A percentile compares a stretch with the other conserved stretches of the same genome.
Evolutionary conservation across 208 protist genomes (phyloP).

Genomic region (Acanthamoeba royreba): DNA sequence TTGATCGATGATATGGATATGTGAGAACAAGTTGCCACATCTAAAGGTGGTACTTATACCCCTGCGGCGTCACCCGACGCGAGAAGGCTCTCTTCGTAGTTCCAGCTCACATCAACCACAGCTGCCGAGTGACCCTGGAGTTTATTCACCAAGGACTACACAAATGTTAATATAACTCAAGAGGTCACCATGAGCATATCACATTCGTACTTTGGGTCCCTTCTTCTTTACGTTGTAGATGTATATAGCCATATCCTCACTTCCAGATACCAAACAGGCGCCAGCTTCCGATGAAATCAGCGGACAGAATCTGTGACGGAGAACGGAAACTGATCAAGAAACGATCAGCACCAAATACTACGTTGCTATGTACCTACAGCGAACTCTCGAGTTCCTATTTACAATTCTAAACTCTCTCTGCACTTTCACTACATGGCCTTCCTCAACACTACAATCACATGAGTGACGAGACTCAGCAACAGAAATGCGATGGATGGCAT

Average conservation of each 20-base stretch:
- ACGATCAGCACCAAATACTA: background rate
- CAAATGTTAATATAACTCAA: background rate
- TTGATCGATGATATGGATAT: background rate
- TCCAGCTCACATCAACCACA: slow-evolving; percentile 26
- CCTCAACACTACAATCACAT: background rate
- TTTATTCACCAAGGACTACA: background rate
- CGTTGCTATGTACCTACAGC: background rate
- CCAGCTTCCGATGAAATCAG: background rate
- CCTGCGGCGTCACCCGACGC: background rate
- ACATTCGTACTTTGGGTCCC: background rate
- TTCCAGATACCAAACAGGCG: background rate
- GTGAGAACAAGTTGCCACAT: background rate
- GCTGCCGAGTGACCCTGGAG: slow-evolving; percentile 23
- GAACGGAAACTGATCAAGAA: background rate
- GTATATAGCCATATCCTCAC: slow-evolving; percentile 44
- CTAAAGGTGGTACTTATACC: background rate
- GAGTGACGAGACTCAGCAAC: background rate
- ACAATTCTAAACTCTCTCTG: background rate
- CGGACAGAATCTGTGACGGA: slow-evolving; percentile 32
- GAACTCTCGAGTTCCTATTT: background rate
- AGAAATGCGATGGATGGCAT: background rate
- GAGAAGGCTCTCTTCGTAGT: slow-evolving; percentile 44
- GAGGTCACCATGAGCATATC: background rate
- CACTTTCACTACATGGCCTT: background rate
- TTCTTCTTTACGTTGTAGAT: slow-evolving; percentile 26